Evolutionary conservation across 2,329 filamentous ascomycete species (phyloP), one percentile per base, ranked within the genome.

Genomic region (Aureobasidium pullulans): DNA sequence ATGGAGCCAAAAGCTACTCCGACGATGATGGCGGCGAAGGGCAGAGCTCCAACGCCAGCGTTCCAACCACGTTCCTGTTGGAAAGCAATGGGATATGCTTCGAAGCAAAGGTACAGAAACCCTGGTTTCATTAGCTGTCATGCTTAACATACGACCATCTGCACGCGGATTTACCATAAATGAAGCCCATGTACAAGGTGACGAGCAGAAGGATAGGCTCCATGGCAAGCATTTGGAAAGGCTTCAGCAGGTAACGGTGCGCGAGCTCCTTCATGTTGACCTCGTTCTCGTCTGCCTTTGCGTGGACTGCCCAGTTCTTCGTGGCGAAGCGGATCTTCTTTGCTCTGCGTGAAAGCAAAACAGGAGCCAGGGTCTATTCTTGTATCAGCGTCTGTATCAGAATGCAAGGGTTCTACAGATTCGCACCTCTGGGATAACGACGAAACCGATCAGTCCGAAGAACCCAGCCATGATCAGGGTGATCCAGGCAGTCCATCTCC

Each of bases 231-330:
- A 81, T 80, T 59, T 71, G 10, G 13, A 66, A 47, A 3, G 68
- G 68, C 48, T 61, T 60, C 13, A 63, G 42, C 4, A 69, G 62
- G 52, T 67, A 67, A n/a, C 65, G 62, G 4, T 65, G 61, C n/a
- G 62, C 50, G 15, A 68, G 63, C 61, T 89, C 83, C n/a, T 69
- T 70, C 56, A 88, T 65, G 48, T 75, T 82, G 3, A 88, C 82
- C 62, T 89, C 84, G 83, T 84, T 88, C 69, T 88, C 85, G 67
- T 89, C 85, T 63, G 85, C 84, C 43, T 78, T 77, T 1, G 86
- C 82, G 66, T 88, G 85, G 1, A 88, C 72, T 0, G 84, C 84
- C 85, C 84, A 88, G 67, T 88, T 88, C 16, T 84, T 84, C 1
- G 79, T 84, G 63, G 85, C 77, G 59, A 81, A 79, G 4, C 86